A percentile compares a stretch with the other conserved stretches of the same genome.
These are phyloP conservation scores for Penicillium roqueforti DNA, from an alignment of 495 filamentous ascomycete species.

Conservation along the genomic window DNA sequence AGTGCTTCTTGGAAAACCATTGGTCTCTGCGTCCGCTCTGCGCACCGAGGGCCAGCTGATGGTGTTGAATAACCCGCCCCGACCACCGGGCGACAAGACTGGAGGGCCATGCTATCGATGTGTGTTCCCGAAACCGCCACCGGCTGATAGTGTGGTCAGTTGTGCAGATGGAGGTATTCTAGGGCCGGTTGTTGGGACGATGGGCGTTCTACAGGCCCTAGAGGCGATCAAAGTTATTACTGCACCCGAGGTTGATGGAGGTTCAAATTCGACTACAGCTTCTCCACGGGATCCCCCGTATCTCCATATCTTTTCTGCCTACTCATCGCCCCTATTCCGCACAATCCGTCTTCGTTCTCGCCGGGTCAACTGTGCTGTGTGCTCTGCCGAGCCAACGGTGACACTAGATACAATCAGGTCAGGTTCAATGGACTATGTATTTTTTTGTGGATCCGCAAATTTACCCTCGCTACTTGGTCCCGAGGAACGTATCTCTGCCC, in stretches of 20 bases:
- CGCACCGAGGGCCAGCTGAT: constrained; percentile 86
- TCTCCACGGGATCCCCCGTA: constrained; percentile 21
- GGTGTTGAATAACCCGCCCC: constrained; percentile 59
- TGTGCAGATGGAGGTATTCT: constrained; percentile 92
- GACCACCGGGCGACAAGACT: constrained; percentile 41
- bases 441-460: constrained; percentile 64
- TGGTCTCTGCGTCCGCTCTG: constrained; percentile 85
- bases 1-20: constrained; percentile 69
- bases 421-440: constrained; percentile 69
- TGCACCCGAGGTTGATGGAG: constrained; percentile 12
- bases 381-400: constrained; percentile 58
- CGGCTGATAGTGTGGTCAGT: constrained; percentile 66
- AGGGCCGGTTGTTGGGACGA: constrained; percentile 87
- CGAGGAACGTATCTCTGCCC: constrained; percentile 59
- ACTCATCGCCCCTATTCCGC: constrained; percentile 63
- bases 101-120: constrained; percentile 89
- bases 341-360: constrained; percentile 66
- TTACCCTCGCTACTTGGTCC: constrained; percentile 50
- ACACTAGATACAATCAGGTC: constrained; percentile 56
- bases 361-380: constrained; percentile 66
- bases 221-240: constrained; percentile 83
- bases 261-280: constrained; percentile 28
- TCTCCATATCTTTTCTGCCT: constrained; percentile 73
- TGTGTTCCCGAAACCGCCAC: constrained; percentile 83
- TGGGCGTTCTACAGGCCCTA: constrained; percentile 88